Evolutionary conservation across 1,284 basidiomycete species (phyloP).

Genomic region (Cryptococcus sp.): DNA sequence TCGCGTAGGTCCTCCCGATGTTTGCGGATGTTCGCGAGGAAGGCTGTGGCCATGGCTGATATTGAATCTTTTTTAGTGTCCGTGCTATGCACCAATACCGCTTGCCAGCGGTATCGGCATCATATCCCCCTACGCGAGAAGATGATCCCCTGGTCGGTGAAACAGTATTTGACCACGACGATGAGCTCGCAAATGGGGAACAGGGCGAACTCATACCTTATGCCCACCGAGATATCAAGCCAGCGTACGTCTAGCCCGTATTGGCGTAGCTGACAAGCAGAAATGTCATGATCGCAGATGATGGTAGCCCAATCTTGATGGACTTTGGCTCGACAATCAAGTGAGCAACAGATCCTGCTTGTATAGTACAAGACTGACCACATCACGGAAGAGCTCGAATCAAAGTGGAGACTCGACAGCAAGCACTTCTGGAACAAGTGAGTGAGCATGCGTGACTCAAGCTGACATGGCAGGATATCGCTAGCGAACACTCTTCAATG

Average conservation of each 20-base stretch:
- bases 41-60: background rate
- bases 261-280: slow-evolving; percentile 50
- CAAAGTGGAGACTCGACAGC: slow-evolving; percentile 64
- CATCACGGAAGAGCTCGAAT: slow-evolving; percentile 38
- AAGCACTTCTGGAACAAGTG: slow-evolving; percentile 81
- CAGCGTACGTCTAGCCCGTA: slow-evolving; percentile 62
- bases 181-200: slow-evolving; percentile 55
- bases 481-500: slow-evolving; percentile 94
- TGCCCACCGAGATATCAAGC: slow-evolving; percentile 95
- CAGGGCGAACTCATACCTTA: slow-evolving; percentile 68
- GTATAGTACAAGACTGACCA: slow-evolving; percentile 4
- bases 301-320: slow-evolving; percentile 91
- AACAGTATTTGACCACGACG: slow-evolving; percentile 67
- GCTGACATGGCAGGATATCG: slow-evolving; percentile 65
- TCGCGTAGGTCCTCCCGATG: slow-evolving; percentile 55
- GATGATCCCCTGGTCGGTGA: slow-evolving; percentile 37
- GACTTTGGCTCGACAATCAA: slow-evolving; percentile 81
- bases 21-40: too few species aligned
- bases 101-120: slow-evolving; percentile 42
- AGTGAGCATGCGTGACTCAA: slow-evolving; percentile 1
- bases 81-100: slow-evolving; percentile 86
- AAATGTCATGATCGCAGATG: slow-evolving; percentile 94
- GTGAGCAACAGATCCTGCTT: slow-evolving; percentile 23
- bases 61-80: slow-evolving; percentile 51
- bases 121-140: slow-evolving; percentile 33